These are phyloP conservation scores for Mycosphaerelloides madeirae DNA, from an alignment of 2,329 filamentous ascomycete species.

Conservation along the genomic window DNA sequence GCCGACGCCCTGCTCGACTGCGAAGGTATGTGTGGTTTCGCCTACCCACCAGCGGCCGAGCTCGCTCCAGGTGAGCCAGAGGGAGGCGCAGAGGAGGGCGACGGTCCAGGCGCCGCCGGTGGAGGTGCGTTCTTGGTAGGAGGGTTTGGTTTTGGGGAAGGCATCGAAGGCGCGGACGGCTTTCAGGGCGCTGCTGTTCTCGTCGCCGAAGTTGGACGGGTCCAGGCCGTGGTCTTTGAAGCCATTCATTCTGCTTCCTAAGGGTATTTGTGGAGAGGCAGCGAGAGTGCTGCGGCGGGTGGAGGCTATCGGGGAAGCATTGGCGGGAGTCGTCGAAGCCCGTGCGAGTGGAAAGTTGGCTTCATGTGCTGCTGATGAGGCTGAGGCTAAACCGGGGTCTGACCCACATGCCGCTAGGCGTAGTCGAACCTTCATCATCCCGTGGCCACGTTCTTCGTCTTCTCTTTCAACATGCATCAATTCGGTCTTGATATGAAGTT, in stretches of 20 bases:
- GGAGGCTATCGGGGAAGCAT: constrained; percentile 15
- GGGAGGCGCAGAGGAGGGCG: constrained; percentile 68
- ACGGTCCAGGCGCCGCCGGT: constrained; percentile 94
- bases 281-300: background rate
- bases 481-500: too few species aligned
- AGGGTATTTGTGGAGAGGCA: background rate
- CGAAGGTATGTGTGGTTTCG: constrained; percentile 80
- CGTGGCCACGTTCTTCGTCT: too few species aligned
- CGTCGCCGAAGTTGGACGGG: constrained; percentile 73
- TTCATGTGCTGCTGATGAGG: too few species aligned
- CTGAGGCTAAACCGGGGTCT: too few species aligned
- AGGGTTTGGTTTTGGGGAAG: constrained; percentile 94
- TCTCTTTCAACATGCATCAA: too few species aligned
- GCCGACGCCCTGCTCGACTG: constrained; percentile 85
- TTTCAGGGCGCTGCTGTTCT: constrained; percentile 50
- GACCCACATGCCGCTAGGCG: too few species aligned
- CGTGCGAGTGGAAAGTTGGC: background rate
- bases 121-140: constrained; percentile 78
- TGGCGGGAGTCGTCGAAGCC: background rate
- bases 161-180: constrained; percentile 85
- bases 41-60: constrained; percentile 78
- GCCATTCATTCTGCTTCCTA: constrained; percentile 63
- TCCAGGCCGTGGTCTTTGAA: constrained; percentile 66
- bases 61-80: constrained; percentile 73
- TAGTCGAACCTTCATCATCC: too few species aligned